Base-by-base conservation (phyloP, 768 basidiomycete species). In the Termitomyces sp. region DNA sequence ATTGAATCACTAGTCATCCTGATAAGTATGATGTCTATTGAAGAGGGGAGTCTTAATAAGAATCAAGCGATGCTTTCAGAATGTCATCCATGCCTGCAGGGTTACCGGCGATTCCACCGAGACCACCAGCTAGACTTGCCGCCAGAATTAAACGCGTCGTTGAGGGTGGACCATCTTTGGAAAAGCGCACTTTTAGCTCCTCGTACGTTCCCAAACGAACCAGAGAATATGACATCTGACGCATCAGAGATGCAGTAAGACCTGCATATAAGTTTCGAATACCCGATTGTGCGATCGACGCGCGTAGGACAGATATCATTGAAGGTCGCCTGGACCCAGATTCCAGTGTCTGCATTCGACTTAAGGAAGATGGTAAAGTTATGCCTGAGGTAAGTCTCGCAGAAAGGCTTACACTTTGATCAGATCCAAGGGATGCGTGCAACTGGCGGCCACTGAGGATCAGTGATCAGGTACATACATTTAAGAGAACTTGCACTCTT, bases 141-240 rank as follows among this genome's bases (percentile, higher is more conserved):
- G 85, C 86, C 22, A 83, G 55, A 33, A 91, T 74, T 28, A 90
- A 76, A 32, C 77, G 73, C n/a, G 72, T 63, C 0, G 82, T 71
- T 7, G 83, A 82, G n/a, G 84, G 77, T 11, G 74, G 76, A 3
- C 82, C 78, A 33, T 77, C 70, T 60, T 69, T 67, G 13, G 83
- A 79, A 49, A 91, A 67, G 14, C 72, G 72, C 20, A 74, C 71
- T 66, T 92, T 92, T 67, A 90, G 77, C 52, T 84, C 82, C 65
- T 95, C 93, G 66, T 94, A 94, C 22, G 77, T 82, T 24, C 92
- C 92, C 32, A 94, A 73, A 33, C 93, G 85, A 54, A 92, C 90
- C 47, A 94, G 82, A 0, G 91, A 91, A 66, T 95, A 95, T 10
- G 91, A 86, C 92, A 94, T 93, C 72, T 95, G 93, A 52, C 93